Base-by-base conservation (phyloP, 148 eudicot species). In the Silene conica region DNA sequence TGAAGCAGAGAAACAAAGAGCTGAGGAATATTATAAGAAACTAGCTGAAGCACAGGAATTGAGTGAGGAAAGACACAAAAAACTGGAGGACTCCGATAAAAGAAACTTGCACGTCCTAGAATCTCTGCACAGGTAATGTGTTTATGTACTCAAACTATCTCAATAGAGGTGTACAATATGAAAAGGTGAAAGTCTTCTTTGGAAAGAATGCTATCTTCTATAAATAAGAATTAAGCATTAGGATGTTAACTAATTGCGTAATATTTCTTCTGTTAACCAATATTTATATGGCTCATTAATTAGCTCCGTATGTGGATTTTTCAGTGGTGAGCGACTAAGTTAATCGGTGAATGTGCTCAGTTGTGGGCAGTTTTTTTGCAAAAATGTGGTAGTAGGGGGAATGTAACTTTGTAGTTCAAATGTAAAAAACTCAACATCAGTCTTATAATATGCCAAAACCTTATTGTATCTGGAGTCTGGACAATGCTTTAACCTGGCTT, bases 81-180 rank as follows among this genome's bases (percentile, higher is more conserved):
- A 88, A 74, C 84, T 90, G 79, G 97, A 90, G 78, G 99, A 92
- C 74, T 78, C 97, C 21, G 94, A 90, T 69, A 82, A 79, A 81
- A 87, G 76, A 80, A 80, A 79, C 63, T 82, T 80, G 54, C 92
- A 83, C 45, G 86, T 96, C 18, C 97, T 90, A 80, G 96, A 96
- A 72, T 85, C 89, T 70, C 15, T 90, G 71, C 85, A 83, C 64
- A 86, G 96, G 99, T 96, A 87, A 22, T 57, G 38, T 76, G 60
- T 61, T 6, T 6, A 19, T 63, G 67, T 22, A 45, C 38, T 59
- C 48, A 34, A 67, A 45, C 11, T 31, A 28, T 62, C 15, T 68
- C 23, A 55, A 25, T 25, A 67, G 67, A 38, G 16, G 10, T 21
- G 12, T 19, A 19, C 8, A 23, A 14, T 38, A 66, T 41, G 50